Percentiles rank a stretch among this genome's conserved stretches.
These are phyloP conservation scores for Diplodia mutila DNA, from an alignment of 2,329 filamentous ascomycete species.

Conservation along the genomic window DNA sequence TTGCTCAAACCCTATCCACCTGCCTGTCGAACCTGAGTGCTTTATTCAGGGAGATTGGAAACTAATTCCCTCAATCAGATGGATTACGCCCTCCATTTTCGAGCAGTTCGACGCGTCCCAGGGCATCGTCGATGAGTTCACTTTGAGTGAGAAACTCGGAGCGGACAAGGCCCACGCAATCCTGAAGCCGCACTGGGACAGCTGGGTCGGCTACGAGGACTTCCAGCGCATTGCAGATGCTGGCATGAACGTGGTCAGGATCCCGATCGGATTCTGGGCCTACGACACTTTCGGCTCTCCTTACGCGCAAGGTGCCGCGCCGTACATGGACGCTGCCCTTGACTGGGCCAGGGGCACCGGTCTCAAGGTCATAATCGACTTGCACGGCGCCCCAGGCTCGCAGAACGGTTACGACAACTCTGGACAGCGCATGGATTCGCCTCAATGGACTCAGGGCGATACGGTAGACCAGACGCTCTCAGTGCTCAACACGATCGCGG, in stretches of 20 bases:
- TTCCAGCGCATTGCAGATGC: slow-evolving; percentile 61
- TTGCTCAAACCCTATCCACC: not conserved
- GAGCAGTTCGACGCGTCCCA: slow-evolving; percentile 36
- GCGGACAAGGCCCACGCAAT: slow-evolving; percentile 44
- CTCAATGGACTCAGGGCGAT: slow-evolving; percentile 52
- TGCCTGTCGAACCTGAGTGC: not conserved
- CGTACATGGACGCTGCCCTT: slow-evolving; percentile 60
- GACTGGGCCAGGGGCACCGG: slow-evolving; percentile 59
- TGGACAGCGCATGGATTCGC: slow-evolving; percentile 52
- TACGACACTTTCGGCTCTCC: slow-evolving; percentile 55
- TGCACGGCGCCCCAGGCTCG: slow-evolving; percentile 56
- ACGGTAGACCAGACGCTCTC: slow-evolving; percentile 56
- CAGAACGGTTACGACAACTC: slow-evolving; percentile 68
- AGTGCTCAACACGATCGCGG: slow-evolving; percentile 61
- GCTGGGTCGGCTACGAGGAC: slow-evolving; percentile 55
- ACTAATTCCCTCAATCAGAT: slow-evolving; percentile 34
- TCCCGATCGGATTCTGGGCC: slow-evolving; percentile 65
- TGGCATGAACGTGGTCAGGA: slow-evolving; percentile 63
- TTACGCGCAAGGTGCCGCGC: slow-evolving; percentile 56
- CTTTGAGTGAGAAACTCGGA: slow-evolving; percentile 55
- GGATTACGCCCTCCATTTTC: slow-evolving; percentile 64
- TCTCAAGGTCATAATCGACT: slow-evolving; percentile 62
- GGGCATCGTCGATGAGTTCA: slow-evolving; percentile 56
- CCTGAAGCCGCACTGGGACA: slow-evolving; percentile 56
- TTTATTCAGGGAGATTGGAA: too few relatives aligned